These are phyloP conservation scores for Picea sitchensis DNA, from an alignment of 75 land plant species.

Conservation along the genomic window DNA sequence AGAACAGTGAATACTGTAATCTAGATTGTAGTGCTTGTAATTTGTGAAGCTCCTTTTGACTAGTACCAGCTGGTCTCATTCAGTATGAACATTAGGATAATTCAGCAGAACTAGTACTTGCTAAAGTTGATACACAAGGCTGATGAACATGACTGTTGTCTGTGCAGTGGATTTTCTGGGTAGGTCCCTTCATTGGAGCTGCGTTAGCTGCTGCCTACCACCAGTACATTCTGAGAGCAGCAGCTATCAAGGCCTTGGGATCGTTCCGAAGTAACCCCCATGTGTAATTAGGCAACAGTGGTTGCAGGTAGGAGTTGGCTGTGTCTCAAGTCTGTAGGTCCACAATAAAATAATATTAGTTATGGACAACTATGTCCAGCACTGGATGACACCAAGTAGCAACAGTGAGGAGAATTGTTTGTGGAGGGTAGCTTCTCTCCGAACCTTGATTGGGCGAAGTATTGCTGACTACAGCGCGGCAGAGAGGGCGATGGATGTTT, in stretches of 20 bases:
- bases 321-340: slow-evolving; percentile 1
- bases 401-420: neutral
- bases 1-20: too few relatives aligned
- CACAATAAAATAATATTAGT: neutral
- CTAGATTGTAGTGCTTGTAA: too few relatives aligned
- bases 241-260: slow-evolving; percentile 41
- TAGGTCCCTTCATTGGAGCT: slow-evolving; percentile 51
- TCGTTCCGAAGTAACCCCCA: slow-evolving; percentile 46
- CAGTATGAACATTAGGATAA: too few relatives aligned
- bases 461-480: too few relatives aligned
- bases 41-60: too few relatives aligned
- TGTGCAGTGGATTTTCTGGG: slow-evolving; percentile 62
- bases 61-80: too few relatives aligned
- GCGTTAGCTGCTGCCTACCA: slow-evolving; percentile 46
- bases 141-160: neutral
- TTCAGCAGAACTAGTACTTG: too few relatives aligned
- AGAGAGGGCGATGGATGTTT: too few relatives aligned
- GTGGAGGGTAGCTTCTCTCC: too few relatives aligned
- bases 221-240: slow-evolving; percentile 45
- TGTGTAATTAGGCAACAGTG: neutral
- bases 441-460: too few relatives aligned
- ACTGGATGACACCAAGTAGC: slow-evolving; percentile 2
- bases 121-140: neutral
- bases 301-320: neutral
- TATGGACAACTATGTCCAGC: neutral